phyloP scores from a whole-genome alignment of 345 rosid genomes.

The Gynandropsis gynandra region DNA sequence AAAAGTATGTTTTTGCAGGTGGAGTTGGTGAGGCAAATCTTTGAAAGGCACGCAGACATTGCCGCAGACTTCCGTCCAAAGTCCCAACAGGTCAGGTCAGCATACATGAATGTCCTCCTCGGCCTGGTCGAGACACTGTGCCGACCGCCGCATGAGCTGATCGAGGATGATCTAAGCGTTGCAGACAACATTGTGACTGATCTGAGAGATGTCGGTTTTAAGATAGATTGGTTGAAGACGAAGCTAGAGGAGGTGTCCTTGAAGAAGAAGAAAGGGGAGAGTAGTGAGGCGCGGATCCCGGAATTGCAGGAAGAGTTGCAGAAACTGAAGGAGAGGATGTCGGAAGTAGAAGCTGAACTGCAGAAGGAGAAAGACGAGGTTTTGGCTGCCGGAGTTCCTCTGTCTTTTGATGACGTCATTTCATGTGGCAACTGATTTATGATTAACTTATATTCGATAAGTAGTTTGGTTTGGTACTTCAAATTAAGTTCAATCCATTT shows the following conservation, averaged over 20 bases:
- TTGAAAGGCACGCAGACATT: slow-evolving; percentile 29
- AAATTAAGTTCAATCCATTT: no score
- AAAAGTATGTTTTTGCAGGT: slow-evolving; percentile 23
- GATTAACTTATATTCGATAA: no score
- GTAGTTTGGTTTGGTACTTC: no score
- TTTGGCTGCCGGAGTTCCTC: slow-evolving; percentile 19
- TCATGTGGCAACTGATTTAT: slow-evolving; percentile 4
- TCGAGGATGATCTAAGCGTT: slow-evolving; percentile 21
- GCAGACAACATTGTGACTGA: slow-evolving; percentile 22
- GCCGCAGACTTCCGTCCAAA: slow-evolving; percentile 19
- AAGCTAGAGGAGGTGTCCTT: slow-evolving; percentile 21
- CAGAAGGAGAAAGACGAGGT: slow-evolving; percentile 29
- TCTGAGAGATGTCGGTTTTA: slow-evolving; percentile 22
- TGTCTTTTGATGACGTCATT: slow-evolving; percentile 27
- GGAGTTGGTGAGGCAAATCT: slow-evolving; percentile 23
- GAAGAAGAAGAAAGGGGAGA: slow-evolving; percentile 27
- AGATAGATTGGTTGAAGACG: slow-evolving; percentile 28
- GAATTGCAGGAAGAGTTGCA: background rate
- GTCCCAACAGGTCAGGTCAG: slow-evolving; percentile 22
- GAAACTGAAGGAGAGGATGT: slow-evolving; percentile 1
- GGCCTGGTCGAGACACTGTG: slow-evolving; percentile 23
- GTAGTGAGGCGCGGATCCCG: slow-evolving; percentile 19
- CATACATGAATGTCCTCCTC: slow-evolving; percentile 24
- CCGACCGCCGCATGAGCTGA: slow-evolving; percentile 24
- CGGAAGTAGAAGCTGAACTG: slow-evolving; percentile 18